Evolutionary conservation across 306 rosid genomes (phyloP).

Genomic region (Prinsepia uniflora): DNA sequence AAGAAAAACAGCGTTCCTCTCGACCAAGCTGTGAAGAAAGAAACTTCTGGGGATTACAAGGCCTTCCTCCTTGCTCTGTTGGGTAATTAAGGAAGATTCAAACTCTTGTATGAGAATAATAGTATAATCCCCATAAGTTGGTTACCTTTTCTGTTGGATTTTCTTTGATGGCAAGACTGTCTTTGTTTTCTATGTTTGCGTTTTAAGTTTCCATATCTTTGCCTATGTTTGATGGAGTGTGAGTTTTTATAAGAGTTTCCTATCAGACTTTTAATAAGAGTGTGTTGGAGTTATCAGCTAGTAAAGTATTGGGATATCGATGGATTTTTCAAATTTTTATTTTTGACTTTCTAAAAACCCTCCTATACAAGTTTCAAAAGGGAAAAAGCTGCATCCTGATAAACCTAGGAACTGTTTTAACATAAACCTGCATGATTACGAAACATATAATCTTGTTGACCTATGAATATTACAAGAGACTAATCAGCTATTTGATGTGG

Average conservation of each 20-base stretch:
- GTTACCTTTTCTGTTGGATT: not conserved
- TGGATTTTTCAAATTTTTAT: not conserved
- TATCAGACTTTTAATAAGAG: not conserved
- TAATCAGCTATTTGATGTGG: no score
- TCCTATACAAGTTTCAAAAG: no score
- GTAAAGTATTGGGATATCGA: not conserved
- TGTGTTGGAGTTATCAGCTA: not conserved
- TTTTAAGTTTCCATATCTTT: not conserved
- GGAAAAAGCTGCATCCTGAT: no score
- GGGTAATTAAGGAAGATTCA: conserved; percentile 44
- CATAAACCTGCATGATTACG: no score
- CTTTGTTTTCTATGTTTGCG: conserved; percentile 5
- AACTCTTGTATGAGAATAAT: not conserved
- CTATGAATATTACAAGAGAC: no score
- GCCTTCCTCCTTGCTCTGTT: conserved; percentile 61
- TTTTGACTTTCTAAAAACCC: no score
- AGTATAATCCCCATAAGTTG: not conserved
- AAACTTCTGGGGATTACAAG: conserved; percentile 66
- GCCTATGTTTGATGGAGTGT: not conserved
- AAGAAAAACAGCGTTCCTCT: conserved; percentile 73
- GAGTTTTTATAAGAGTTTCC: not conserved
- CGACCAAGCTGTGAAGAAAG: conserved; percentile 65
- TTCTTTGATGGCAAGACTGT: conserved; percentile 7
- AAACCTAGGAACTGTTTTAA: no score
- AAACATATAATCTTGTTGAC: no score